phyloP scores from a whole-genome alignment of 208 protist species.

The Lotmaria passim region DNA sequence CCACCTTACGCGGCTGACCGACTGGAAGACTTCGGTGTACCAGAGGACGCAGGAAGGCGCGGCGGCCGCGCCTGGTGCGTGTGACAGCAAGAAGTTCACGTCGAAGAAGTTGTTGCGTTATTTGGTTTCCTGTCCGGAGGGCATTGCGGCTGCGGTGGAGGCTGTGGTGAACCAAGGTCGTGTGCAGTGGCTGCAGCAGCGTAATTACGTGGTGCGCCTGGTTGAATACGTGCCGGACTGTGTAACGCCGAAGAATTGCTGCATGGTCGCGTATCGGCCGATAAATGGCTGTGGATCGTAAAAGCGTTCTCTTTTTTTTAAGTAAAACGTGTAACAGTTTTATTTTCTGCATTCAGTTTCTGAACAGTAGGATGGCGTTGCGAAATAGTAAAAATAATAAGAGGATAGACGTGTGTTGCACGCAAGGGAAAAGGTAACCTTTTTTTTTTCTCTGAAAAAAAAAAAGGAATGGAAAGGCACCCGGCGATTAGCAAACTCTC shows the following conservation, averaged over 20 bases:
- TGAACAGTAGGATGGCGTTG: too few relatives aligned
- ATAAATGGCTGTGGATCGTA: not conserved
- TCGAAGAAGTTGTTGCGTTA: slow-evolving; percentile 43
- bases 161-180: slow-evolving; percentile 70
- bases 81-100: not conserved
- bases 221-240: slow-evolving; percentile 73
- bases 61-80: not conserved
- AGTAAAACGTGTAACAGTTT: not conserved
- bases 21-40: slow-evolving; percentile 73
- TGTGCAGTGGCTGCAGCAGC: slow-evolving; percentile 58
- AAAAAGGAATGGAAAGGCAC: too few relatives aligned
- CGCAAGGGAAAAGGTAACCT: too few relatives aligned
- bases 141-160: slow-evolving; percentile 54
- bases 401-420: too few relatives aligned
- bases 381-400: too few relatives aligned
- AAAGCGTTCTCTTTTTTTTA: not conserved
- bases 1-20: slow-evolving; percentile 57
- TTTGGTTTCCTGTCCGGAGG: slow-evolving; percentile 53
- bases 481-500: too few relatives aligned
- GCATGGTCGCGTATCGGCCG: slow-evolving; percentile 58
- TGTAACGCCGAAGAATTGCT: slow-evolving; percentile 84
- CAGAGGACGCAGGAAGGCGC: slow-evolving; percentile 28
- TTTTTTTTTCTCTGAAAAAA: too few relatives aligned
- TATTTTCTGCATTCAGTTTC: too few relatives aligned
- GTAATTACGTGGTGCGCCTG: slow-evolving; percentile 50